Percentiles rank a stretch among this genome's conserved stretches.
These are phyloP conservation scores for Arthrobotrys musiformis DNA, from an alignment of 2,329 filamentous ascomycete genomes.

Conservation along the genomic window DNA sequence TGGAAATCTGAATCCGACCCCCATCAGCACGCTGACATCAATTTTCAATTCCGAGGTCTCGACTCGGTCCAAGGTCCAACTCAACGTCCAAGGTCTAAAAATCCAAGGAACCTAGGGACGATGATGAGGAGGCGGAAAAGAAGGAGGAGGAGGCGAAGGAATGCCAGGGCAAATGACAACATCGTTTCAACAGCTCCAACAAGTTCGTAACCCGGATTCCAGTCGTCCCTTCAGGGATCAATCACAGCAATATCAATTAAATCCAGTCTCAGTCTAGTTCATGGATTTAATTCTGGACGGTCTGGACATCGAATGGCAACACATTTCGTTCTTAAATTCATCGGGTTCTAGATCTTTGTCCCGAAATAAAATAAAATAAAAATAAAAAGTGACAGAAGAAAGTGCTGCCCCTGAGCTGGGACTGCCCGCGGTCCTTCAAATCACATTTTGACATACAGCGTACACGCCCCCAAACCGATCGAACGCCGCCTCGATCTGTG, in stretches of 20 bases:
- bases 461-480: neutral
- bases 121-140: neutral
- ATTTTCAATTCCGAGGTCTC: slow-evolving; percentile 14
- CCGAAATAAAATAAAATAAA: neutral
- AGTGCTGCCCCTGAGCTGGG: neutral
- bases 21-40: neutral
- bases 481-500: slow-evolving; percentile 13
- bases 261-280: neutral
- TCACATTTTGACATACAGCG: neutral
- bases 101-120: too few species aligned
- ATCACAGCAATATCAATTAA: slow-evolving; percentile 1
- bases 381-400: too few species aligned
- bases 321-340: slow-evolving; percentile 10
- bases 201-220: slow-evolving; percentile 29
- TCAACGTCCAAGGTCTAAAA: too few species aligned
- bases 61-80: slow-evolving; percentile 25
- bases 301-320: slow-evolving; percentile 23
- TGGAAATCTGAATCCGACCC: slow-evolving; percentile 12
- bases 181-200: slow-evolving; percentile 41
- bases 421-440: neutral
- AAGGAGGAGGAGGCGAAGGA: neutral
- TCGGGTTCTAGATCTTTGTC: neutral
- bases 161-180: slow-evolving; percentile 47
- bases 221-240: slow-evolving; percentile 14
- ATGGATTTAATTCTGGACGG: neutral